phyloP scores from a whole-genome alignment of 768 basidiomycete species.

The Mycena kentingensis region DNA sequence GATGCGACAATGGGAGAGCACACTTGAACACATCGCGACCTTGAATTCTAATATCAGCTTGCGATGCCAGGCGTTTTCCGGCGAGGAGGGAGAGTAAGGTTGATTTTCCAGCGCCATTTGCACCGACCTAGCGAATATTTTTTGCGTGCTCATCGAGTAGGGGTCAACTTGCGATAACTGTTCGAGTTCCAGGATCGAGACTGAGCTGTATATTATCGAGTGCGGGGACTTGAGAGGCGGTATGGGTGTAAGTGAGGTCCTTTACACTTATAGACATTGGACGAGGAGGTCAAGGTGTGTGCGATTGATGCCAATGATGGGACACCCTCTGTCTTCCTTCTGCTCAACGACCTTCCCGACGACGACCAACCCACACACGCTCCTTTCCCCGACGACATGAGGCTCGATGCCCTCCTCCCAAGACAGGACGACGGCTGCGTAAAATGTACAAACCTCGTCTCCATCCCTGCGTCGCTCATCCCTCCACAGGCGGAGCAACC shows the following conservation, averaged over 20 bases:
- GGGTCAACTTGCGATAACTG: conserved; percentile 89
- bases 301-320: conserved; percentile 3
- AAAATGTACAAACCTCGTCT: conserved; percentile 11
- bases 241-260: conserved; percentile 62
- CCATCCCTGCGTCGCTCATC: conserved; percentile 25
- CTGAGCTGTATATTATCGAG: conserved; percentile 65
- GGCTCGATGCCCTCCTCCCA: conserved; percentile 24
- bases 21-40: conserved; percentile 89
- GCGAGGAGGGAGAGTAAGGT: conserved; percentile 93
- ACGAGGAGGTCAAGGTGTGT: conserved; percentile 11
- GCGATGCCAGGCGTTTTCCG: conserved; percentile 79
- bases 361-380: conserved; percentile 28
- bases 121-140: conserved; percentile 7
- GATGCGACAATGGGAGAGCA: no score
- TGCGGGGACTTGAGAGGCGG: conserved; percentile 44
- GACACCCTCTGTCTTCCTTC: conserved; percentile 9
- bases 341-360: conserved; percentile 16
- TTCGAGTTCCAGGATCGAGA: conserved; percentile 76
- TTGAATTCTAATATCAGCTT: conserved; percentile 68
- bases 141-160: conserved; percentile 80
- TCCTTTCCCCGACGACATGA: conserved; percentile 24
- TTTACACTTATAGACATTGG: conserved; percentile 47
- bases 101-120: conserved; percentile 81
- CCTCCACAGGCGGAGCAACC: conserved; percentile 46
- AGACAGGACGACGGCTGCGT: conserved; percentile 13